Evolutionary conservation across 257 asterid species (phyloP).

Genomic region (Echium plantagineum): DNA sequence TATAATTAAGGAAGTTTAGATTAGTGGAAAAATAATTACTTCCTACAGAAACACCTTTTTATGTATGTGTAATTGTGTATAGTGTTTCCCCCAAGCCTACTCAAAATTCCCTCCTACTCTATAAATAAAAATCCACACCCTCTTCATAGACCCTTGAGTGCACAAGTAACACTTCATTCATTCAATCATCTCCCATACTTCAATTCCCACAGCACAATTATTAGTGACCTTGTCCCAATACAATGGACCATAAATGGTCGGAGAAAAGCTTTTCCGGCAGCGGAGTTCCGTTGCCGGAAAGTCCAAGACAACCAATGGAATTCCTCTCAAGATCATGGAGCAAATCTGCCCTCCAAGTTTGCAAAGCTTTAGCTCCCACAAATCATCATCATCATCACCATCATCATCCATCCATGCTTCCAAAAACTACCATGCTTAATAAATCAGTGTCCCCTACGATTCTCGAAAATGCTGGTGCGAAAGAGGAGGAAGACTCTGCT

Average conservation of each 20-base stretch:
- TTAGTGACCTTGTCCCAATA: neutral
- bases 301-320: slow-evolving; percentile 96
- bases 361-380: slow-evolving; percentile 52
- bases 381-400: slow-evolving; percentile 5
- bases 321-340: slow-evolving; percentile 95
- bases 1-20: too few species aligned
- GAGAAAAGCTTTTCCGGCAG: slow-evolving; percentile 42
- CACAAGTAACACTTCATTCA: neutral
- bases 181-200: neutral
- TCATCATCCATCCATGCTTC: slow-evolving; percentile 9
- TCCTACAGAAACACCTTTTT: too few species aligned
- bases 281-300: slow-evolving; percentile 76
- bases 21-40: too few species aligned
- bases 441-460: slow-evolving; percentile 14
- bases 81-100: too few species aligned
- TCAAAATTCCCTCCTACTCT: neutral
- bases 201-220: neutral
- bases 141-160: too few species aligned
- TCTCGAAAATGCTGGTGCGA: slow-evolving; percentile 41
- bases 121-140: neutral
- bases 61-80: too few species aligned
- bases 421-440: slow-evolving; percentile 10
- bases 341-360: slow-evolving; percentile 76
- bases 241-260: slow-evolving; percentile 58
- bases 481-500: slow-evolving; percentile 44